phyloP scores from a whole-genome alignment of 2,329 filamentous ascomycete genomes.

The Diaporthe velutina region DNA sequence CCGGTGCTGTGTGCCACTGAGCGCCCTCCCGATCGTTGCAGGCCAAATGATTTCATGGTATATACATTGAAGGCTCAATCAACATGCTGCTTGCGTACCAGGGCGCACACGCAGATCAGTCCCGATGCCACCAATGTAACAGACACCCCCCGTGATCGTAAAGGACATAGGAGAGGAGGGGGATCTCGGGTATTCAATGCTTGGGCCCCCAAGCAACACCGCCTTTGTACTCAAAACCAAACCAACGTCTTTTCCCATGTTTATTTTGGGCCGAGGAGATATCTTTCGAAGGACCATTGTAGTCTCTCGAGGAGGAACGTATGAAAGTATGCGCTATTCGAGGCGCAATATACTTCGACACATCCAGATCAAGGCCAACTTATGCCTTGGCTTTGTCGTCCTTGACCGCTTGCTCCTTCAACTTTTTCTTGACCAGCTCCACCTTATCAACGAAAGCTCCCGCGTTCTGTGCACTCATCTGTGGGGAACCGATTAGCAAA shows the following conservation, averaged over 20 bases:
- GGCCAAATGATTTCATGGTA: slow-evolving; percentile 27
- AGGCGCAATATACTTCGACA: background rate
- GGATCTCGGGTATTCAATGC: slow-evolving; percentile 38
- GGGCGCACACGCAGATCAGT: background rate
- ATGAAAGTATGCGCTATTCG: background rate
- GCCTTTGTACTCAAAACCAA: slow-evolving; percentile 24
- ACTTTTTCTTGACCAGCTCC: slow-evolving; percentile 63
- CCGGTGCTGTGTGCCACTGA: slow-evolving; percentile 11
- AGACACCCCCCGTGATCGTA: slow-evolving; percentile 33
- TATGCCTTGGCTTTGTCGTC: slow-evolving; percentile 23
- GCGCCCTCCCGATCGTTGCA: slow-evolving; percentile 5
- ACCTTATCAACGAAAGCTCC: slow-evolving; percentile 66
- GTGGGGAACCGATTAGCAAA: background rate
- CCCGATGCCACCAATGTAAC: slow-evolving; percentile 16
- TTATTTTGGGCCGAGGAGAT: background rate
- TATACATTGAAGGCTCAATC: slow-evolving; percentile 31
- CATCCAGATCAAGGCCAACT: background rate
- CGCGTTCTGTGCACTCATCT: slow-evolving; percentile 68
- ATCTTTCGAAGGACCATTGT: background rate
- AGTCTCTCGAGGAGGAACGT: background rate
- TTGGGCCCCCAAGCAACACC: slow-evolving; percentile 16
- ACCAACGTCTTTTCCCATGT: background rate
- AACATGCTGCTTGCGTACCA: background rate
- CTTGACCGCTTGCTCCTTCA: slow-evolving; percentile 44
- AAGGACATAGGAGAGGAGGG: slow-evolving; percentile 28